Percentiles rank a stretch among this genome's conserved stretches.
Evolutionary conservation across 2,329 filamentous ascomycete genomes (phyloP).

Genomic region (Pseudogymnoascus sp.): DNA sequence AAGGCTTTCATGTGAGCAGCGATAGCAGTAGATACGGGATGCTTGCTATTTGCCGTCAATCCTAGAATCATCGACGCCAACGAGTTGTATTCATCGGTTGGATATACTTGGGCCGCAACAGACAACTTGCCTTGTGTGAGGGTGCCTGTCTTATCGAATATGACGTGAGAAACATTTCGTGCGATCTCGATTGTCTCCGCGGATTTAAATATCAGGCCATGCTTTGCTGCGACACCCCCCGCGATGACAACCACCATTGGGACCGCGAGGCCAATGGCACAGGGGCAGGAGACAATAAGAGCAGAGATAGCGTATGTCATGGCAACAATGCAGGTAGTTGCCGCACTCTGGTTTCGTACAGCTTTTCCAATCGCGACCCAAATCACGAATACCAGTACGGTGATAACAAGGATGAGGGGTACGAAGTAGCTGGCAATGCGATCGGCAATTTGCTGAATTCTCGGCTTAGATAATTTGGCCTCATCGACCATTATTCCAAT

Average conservation of each 20-base stretch:
- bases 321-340: slow-evolving; percentile 47
- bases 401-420: slow-evolving; percentile 52
- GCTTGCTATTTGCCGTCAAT: slow-evolving; percentile 25
- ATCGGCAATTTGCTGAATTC: slow-evolving; percentile 61
- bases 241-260: slow-evolving; percentile 72
- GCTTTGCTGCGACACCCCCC: slow-evolving; percentile 54
- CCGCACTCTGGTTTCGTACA: slow-evolving; percentile 33
- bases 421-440: slow-evolving; percentile 61
- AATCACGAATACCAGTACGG: slow-evolving; percentile 49
- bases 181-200: slow-evolving; percentile 56
- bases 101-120: slow-evolving; percentile 25
- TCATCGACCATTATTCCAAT: slow-evolving; percentile 66
- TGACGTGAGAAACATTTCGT: slow-evolving; percentile 52
- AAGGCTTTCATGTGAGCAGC: not conserved
- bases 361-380: slow-evolving; percentile 56
- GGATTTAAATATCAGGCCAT: slow-evolving; percentile 62
- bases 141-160: slow-evolving; percentile 78
- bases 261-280: slow-evolving; percentile 61
- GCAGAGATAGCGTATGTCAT: slow-evolving; percentile 67
- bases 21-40: slow-evolving; percentile 18
- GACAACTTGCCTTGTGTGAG: slow-evolving; percentile 52
- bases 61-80: slow-evolving; percentile 28
- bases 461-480: slow-evolving; percentile 60
- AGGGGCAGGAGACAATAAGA: slow-evolving; percentile 69
- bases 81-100: too few relatives aligned